Evolutionary conservation across 257 asterid genomes (phyloP).

Genomic region (Prunella vulgaris): DNA sequence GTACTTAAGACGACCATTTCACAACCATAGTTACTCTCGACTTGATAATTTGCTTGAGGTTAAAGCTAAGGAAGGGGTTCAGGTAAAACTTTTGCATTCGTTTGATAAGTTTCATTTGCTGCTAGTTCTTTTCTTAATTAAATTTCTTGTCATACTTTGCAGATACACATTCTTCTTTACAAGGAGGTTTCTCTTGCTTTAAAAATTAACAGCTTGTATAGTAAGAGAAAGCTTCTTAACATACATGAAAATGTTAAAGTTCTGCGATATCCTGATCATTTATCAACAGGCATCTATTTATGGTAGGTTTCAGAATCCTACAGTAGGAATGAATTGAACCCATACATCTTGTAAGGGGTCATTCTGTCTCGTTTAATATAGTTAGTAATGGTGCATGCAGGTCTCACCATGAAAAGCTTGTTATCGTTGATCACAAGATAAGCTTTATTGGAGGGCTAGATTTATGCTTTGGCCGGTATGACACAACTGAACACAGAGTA

Average conservation of each 20-base stretch:
- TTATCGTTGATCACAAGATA: conserved; percentile 73
- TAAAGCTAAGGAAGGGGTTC: conserved; percentile 91
- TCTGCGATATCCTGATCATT: conserved; percentile 78
- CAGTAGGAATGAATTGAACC: neutral
- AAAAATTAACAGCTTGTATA: conserved; percentile 84
- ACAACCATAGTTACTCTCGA: conserved; percentile 56
- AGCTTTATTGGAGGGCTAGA: conserved; percentile 92
- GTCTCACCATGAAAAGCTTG: conserved; percentile 99
- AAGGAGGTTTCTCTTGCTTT: conserved; percentile 93
- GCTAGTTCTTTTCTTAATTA: conserved; percentile 14
- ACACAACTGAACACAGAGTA: conserved; percentile 69
- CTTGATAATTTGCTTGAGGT: conserved; percentile 81
- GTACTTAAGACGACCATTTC: conserved; percentile 81
- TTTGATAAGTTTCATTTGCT: neutral
- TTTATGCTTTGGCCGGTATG: conserved; percentile 93
- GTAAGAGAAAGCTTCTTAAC: conserved; percentile 66
- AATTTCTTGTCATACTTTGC: conserved; percentile 31
- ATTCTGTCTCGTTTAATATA: neutral
- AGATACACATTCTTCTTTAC: conserved; percentile 93
- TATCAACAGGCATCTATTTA: conserved; percentile 69
- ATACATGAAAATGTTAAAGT: conserved; percentile 90
- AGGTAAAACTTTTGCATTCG: conserved; percentile 42
- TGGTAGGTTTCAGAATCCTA: conserved; percentile 52
- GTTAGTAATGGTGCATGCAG: conserved; percentile 40
- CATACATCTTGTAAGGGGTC: neutral